Conservation (phyloP, 2,329 filamentous ascomycete genomes). For the Fusarium xyrophilum region DNA sequence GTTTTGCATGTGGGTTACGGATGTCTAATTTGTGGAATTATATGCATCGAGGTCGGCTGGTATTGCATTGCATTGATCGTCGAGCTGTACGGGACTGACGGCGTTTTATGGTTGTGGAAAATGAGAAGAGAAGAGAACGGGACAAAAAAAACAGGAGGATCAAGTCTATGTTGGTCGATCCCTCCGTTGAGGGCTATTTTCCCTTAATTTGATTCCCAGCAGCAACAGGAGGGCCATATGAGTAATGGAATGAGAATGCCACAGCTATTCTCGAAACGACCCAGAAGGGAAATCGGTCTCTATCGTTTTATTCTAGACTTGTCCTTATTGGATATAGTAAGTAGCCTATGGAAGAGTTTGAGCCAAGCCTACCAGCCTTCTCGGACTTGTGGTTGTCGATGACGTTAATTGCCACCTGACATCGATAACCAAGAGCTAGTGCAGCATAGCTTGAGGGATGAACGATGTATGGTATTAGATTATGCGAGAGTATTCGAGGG, state of each 20-base stretch:
- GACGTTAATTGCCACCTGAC: slow-evolving; percentile 29
- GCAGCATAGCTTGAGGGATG: background rate
- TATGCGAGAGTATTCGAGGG: background rate
- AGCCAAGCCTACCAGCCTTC: slow-evolving; percentile 1
- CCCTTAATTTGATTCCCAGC: slow-evolving; percentile 24
- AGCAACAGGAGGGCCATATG: slow-evolving; percentile 30
- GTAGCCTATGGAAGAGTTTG: slow-evolving; percentile 9
- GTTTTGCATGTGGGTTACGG: slow-evolving; percentile 38
- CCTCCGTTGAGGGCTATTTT: slow-evolving; percentile 14
- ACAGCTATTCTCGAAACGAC: background rate
- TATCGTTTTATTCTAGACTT: slow-evolving; percentile 21
- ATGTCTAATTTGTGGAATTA: slow-evolving; percentile 47
- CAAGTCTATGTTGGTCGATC: slow-evolving; percentile 3
- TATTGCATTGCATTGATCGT: slow-evolving; percentile 43
- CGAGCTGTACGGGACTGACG: slow-evolving; percentile 38
- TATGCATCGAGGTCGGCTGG: slow-evolving; percentile 41
- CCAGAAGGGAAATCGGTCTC: background rate
- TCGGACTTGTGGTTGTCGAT: slow-evolving; percentile 10
- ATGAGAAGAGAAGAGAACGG: slow-evolving; percentile 11
- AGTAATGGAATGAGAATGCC: slow-evolving; percentile 37
- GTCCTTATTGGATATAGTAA: slow-evolving; percentile 5
- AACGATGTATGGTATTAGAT: background rate
- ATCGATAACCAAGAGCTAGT: slow-evolving; percentile 1
- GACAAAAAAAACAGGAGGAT: slow-evolving; percentile 10
- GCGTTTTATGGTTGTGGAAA: slow-evolving; percentile 43